A percentile compares a stretch with the other conserved stretches of the same genome.
These are phyloP conservation scores for Rosa multiflora DNA, from an alignment of 306 rosid genomes.

Conservation along the genomic window DNA sequence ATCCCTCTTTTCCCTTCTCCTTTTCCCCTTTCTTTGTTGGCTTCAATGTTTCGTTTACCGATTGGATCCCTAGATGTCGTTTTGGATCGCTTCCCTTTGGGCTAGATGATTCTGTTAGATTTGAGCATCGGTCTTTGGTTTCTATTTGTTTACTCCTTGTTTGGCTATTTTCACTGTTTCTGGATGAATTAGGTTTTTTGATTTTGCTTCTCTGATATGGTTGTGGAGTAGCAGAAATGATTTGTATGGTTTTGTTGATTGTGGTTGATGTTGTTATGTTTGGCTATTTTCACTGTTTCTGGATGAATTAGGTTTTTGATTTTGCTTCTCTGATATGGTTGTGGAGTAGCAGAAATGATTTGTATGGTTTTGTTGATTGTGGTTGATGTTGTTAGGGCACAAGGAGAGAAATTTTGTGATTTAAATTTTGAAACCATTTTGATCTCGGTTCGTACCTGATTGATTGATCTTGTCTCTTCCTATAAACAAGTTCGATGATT, in stretches of 20 bases:
- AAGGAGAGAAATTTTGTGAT: background rate
- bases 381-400: background rate
- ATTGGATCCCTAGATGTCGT: background rate
- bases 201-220: background rate
- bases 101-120: background rate
- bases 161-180: background rate
- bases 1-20: background rate
- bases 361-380: background rate
- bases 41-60: background rate
- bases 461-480: background rate
- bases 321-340: background rate
- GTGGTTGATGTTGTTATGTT: background rate
- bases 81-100: background rate
- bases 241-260: background rate
- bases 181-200: background rate
- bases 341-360: background rate
- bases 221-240: background rate
- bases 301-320: background rate
- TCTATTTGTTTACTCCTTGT: background rate
- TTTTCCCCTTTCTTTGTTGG: background rate
- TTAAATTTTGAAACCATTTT: background rate
- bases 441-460: background rate
- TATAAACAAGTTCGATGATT: background rate
- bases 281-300: background rate
- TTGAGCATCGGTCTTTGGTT: background rate